Conservation (phyloP, 805 yeast species). For the Starmerella sp. region DNA sequence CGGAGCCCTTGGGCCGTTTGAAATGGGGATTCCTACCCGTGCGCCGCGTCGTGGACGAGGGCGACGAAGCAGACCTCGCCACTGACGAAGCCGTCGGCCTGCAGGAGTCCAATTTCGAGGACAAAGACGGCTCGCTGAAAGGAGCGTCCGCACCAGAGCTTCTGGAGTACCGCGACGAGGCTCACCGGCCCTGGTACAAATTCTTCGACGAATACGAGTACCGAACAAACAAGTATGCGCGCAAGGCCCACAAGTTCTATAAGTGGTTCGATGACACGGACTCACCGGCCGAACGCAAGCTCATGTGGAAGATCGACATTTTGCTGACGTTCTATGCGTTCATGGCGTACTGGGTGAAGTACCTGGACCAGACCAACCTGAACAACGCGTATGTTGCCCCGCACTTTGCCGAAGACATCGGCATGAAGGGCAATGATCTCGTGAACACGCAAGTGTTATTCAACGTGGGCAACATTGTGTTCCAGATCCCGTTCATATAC, state of each 20-base stretch:
- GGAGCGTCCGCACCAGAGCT: not conserved
- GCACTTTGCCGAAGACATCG: conserved; percentile 31
- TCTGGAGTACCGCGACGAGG: conserved; percentile 18
- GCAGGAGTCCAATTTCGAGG: conserved; percentile 9
- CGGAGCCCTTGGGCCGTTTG: conserved; percentile 4
- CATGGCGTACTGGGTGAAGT: conserved; percentile 58
- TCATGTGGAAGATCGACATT: conserved; percentile 45
- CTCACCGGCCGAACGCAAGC: conserved; percentile 38
- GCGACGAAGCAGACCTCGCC: not conserved
- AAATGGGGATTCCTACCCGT: conserved; percentile 20
- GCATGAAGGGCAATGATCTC: conserved; percentile 52
- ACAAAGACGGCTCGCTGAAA: not conserved
- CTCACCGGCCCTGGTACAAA: conserved; percentile 31
- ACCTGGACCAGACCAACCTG: conserved; percentile 48
- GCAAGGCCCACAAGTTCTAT: conserved; percentile 36
- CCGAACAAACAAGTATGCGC: conserved; percentile 31
- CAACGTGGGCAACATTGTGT: conserved; percentile 47
- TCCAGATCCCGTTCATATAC: conserved; percentile 53
- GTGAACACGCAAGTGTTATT: conserved; percentile 47
- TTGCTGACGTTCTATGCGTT: conserved; percentile 44
- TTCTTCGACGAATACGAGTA: conserved; percentile 52
- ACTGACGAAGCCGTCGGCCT: not conserved
- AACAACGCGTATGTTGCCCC: conserved; percentile 52
- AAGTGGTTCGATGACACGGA: conserved; percentile 45
- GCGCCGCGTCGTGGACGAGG: conserved; percentile 16